Evolutionary conservation across 495 filamentous ascomycete genomes (phyloP).

Genomic region (Aspergillus bertholletiae): DNA sequence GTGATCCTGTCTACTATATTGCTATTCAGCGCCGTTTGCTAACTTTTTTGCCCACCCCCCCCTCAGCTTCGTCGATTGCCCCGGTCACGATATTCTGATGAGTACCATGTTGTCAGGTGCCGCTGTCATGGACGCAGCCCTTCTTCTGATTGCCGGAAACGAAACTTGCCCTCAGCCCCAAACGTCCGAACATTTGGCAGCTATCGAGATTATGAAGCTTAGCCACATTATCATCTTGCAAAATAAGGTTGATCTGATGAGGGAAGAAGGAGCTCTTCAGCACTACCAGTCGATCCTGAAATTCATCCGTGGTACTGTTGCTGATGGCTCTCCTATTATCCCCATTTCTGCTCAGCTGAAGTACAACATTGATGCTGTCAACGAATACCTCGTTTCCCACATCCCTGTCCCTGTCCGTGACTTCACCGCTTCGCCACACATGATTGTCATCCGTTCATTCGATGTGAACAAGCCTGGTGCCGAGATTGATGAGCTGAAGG

Average conservation of each 20-base stretch:
- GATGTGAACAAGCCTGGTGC: constrained; percentile 99
- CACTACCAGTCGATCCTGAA: constrained; percentile 96
- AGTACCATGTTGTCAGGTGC: constrained; percentile 99
- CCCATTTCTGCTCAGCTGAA: constrained; percentile 98
- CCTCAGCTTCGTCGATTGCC: constrained; percentile 84
- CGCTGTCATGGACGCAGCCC: constrained; percentile 97
- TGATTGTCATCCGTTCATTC: constrained; percentile 98
- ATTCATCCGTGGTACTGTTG: constrained; percentile 96
- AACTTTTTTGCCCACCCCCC: not conserved
- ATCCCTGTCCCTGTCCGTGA: constrained; percentile 89
- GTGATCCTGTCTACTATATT: constrained; percentile 25
- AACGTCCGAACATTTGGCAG: constrained; percentile 96
- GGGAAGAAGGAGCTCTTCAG: constrained; percentile 83
- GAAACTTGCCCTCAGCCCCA: constrained; percentile 99
- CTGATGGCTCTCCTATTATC: constrained; percentile 92
- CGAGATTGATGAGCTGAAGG: constrained; percentile 98
- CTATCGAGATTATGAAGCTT: constrained; percentile 98
- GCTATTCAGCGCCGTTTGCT: not conserved
- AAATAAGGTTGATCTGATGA: constrained; percentile 98
- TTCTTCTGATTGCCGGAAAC: constrained; percentile 96
- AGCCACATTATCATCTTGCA: constrained; percentile 98
- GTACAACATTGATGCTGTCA: constrained; percentile 98
- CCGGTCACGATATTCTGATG: constrained; percentile 99
- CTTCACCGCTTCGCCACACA: constrained; percentile 85
- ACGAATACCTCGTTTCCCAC: constrained; percentile 86